Conservation (phyloP, 2,329 filamentous ascomycete species). For the Exophiala dermatitidis region DNA sequence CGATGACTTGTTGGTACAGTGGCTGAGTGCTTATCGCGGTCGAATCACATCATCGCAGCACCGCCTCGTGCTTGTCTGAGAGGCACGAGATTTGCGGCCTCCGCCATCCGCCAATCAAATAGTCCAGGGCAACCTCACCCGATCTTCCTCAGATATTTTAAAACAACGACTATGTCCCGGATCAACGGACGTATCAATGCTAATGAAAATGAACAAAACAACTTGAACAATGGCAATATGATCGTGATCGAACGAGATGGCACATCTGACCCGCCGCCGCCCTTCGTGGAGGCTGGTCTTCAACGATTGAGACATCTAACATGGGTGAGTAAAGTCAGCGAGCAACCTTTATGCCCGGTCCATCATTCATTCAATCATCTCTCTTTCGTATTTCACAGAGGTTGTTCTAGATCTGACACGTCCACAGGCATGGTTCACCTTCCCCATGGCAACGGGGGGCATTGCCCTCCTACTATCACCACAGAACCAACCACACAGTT, state of each 20-base stretch:
- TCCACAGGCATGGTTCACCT: slow-evolving; percentile 54
- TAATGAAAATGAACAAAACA: neutral
- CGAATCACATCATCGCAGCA: neutral
- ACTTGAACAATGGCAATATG: neutral
- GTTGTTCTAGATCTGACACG: neutral
- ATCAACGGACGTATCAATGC: neutral
- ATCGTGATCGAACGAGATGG: neutral
- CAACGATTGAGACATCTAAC: slow-evolving; percentile 11
- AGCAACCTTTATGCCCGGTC: neutral
- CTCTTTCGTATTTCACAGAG: neutral
- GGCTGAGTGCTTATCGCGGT: neutral
- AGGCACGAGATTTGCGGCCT: neutral
- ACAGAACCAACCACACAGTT: slow-evolving; percentile 53
- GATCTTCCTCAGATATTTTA: too few species aligned
- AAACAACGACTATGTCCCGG: too few species aligned
- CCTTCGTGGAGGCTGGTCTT: slow-evolving; percentile 2
- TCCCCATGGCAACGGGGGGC: slow-evolving; percentile 68
- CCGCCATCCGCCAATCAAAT: neutral
- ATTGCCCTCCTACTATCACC: slow-evolving; percentile 57
- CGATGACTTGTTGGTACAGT: neutral
- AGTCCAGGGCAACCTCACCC: too few species aligned
- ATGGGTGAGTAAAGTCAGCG: slow-evolving; percentile 2
- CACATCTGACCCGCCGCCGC: neutral
- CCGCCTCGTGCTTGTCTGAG: neutral
- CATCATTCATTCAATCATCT: too few species aligned